These are phyloP conservation scores for Graphilbum sp. DNA, from an alignment of 2,329 filamentous ascomycete species.

Conservation along the genomic window DNA sequence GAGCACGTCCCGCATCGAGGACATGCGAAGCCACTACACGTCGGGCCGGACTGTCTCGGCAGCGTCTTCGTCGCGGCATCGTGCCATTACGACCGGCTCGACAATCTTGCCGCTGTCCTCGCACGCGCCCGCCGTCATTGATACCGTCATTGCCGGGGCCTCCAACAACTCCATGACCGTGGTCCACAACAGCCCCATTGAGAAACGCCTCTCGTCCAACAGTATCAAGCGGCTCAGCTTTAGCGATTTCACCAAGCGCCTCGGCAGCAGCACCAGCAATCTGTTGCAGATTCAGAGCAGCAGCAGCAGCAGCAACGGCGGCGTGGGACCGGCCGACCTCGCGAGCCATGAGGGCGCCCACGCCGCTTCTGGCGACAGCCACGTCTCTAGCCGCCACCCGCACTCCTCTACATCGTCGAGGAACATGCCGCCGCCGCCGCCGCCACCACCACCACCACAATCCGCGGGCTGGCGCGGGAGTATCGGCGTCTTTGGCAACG, in stretches of 20 bases:
- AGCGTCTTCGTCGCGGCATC: neutral
- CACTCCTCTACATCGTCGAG: no score
- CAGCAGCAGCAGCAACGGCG: constrained; percentile 28
- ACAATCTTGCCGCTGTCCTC: neutral
- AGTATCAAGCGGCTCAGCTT: constrained; percentile 44
- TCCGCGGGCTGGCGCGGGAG: constrained; percentile 34
- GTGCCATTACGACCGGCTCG: neutral
- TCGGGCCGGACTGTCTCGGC: neutral
- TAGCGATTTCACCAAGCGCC: constrained; percentile 41
- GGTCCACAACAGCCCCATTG: constrained; percentile 1
- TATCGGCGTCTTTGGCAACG: constrained; percentile 34
- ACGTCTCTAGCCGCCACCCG: no score
- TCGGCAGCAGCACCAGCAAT: constrained; percentile 44
- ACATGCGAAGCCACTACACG: neutral
- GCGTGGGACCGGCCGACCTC: constrained; percentile 13
- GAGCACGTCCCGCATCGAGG: neutral
- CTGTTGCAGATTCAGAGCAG: constrained; percentile 35
- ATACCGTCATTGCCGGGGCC: no score
- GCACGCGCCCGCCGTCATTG: neutral
- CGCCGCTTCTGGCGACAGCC: no score
- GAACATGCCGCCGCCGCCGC: no score
- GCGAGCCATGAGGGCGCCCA: no score
- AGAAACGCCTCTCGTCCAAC: constrained; percentile 34
- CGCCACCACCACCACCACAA: neutral
- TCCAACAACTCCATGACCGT: neutral